Conservation (phyloP, 2,329 filamentous ascomycete species). For the Pseudogymnoascus sp. region DNA sequence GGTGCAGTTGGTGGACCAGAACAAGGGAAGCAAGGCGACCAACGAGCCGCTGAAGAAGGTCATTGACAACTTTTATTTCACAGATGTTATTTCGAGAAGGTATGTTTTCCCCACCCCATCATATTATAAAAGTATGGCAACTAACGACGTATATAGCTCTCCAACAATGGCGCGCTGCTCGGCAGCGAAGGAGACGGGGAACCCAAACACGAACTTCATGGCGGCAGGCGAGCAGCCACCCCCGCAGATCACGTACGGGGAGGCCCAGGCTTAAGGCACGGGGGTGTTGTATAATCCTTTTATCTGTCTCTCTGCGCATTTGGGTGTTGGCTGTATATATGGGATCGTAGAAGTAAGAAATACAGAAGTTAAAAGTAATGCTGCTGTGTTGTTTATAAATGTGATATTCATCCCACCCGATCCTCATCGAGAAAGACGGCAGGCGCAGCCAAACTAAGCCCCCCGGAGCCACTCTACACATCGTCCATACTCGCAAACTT, state of each 20-base stretch:
- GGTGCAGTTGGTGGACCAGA: constrained; percentile 92
- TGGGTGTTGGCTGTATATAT: constrained; percentile 32
- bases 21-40: constrained; percentile 74
- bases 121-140: constrained; percentile 10
- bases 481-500: too few species aligned
- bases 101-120: constrained; percentile 39
- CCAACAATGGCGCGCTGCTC: constrained; percentile 98
- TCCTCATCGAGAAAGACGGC: neutral
- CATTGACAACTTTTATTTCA: constrained; percentile 97
- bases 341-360: constrained; percentile 18
- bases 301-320: constrained; percentile 21
- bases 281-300: constrained; percentile 24
- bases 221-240: constrained; percentile 48
- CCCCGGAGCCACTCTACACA: too few species aligned
- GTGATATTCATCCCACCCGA: neutral
- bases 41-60: constrained; percentile 73
- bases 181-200: constrained; percentile 77
- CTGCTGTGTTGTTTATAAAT: neutral
- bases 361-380: constrained; percentile 12
- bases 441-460: too few species aligned
- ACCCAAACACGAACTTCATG: constrained; percentile 74
- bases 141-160: constrained; percentile 51
- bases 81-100: constrained; percentile 94
- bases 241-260: constrained; percentile 28
- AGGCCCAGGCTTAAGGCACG: constrained; percentile 15